These are phyloP conservation scores for Candida patagonica DNA, from an alignment of 805 yeast species.

Conservation along the genomic window DNA sequence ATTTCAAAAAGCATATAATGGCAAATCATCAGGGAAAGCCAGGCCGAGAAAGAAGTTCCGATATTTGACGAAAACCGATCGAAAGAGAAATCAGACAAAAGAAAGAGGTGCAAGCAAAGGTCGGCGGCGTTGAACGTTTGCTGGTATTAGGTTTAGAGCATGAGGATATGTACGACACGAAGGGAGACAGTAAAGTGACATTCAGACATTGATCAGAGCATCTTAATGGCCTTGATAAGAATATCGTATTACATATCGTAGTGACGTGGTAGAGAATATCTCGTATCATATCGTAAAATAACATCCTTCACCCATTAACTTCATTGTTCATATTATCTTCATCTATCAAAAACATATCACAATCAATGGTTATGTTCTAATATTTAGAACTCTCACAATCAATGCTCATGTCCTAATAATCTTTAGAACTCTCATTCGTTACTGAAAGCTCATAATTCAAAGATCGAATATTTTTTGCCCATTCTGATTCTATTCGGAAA, in stretches of 20 bases:
- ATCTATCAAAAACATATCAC: no score
- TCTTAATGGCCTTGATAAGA: neutral
- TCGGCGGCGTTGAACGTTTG: neutral
- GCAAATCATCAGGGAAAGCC: no score
- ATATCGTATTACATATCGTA: no score
- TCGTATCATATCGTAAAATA: no score
- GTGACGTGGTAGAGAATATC: no score
- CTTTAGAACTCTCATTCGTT: neutral
- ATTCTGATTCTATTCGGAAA: constrained; percentile 76
- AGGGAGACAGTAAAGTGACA: neutral
- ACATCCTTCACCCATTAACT: no score
- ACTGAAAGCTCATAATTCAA: neutral
- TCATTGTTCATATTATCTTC: no score
- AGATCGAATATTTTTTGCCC: constrained; percentile 21
- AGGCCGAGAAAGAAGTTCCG: constrained; percentile 69
- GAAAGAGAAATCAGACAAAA: constrained; percentile 44
- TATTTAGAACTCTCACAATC: no score
- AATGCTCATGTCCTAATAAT: no score
- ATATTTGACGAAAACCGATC: constrained; percentile 72
- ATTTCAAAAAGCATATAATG: no score
- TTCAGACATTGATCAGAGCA: neutral
- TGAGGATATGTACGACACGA: neutral
- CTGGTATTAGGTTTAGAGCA: no score
- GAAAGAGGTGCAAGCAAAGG: constrained; percentile 33
- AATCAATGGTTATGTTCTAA: no score